phyloP scores from a whole-genome alignment of 768 basidiomycete genomes.

The Boletus rubescentipes region DNA sequence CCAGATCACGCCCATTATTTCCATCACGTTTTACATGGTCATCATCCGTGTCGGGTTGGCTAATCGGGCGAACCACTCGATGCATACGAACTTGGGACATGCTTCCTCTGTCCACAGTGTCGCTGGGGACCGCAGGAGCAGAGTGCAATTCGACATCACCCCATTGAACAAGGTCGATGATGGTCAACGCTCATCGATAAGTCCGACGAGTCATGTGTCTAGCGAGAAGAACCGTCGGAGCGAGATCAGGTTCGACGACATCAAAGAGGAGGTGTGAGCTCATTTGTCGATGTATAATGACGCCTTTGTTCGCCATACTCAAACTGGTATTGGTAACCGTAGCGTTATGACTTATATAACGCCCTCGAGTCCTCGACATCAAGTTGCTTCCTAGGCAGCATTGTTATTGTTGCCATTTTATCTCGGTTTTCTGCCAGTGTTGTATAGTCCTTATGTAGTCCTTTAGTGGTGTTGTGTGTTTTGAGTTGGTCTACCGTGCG shows the following conservation, averaged over 20 bases:
- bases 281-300: neutral
- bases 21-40: slow-evolving; percentile 44
- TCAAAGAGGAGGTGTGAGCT: neutral
- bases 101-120: neutral
- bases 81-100: neutral
- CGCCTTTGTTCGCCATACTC: neutral
- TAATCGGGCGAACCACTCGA: neutral
- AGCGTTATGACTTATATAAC: neutral
- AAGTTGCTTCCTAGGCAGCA: neutral
- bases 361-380: too few relatives aligned
- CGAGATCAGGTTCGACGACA: neutral
- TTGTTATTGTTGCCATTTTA: neutral
- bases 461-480: too few relatives aligned
- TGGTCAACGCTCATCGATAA: neutral
- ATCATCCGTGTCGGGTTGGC: slow-evolving; percentile 37
- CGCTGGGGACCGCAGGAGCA: neutral
- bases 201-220: neutral
- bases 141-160: slow-evolving; percentile 5
- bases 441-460: too few relatives aligned
- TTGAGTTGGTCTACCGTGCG: too few relatives aligned
- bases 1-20: slow-evolving; percentile 39
- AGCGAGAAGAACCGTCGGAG: neutral
- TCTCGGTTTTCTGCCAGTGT: neutral
- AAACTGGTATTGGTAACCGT: neutral
- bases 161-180: neutral